These are phyloP conservation scores for Naganishia onofrii DNA, from an alignment of 768 basidiomycete genomes.

Conservation along the genomic window DNA sequence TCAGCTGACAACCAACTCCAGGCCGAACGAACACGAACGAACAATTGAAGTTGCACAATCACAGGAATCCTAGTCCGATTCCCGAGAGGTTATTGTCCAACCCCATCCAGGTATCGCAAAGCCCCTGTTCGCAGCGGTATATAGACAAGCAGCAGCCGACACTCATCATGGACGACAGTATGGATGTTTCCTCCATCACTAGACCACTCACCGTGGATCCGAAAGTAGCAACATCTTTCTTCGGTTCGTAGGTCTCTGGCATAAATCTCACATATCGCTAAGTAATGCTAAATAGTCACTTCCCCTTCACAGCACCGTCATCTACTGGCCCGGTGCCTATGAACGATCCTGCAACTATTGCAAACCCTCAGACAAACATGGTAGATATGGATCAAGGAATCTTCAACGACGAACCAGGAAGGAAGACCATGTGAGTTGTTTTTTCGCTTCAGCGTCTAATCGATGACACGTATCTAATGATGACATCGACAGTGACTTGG, in stretches of 20 bases:
- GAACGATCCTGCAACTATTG: constrained; percentile 6
- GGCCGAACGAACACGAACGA: not conserved
- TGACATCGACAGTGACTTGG: constrained; percentile 71
- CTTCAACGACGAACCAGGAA: constrained; percentile 22
- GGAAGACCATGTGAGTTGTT: constrained; percentile 30
- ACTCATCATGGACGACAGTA: constrained; percentile 2
- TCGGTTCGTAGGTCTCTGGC: not conserved
- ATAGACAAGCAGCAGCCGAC: constrained; percentile 2
- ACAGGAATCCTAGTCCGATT: not conserved
- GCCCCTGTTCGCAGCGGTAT: not conserved
- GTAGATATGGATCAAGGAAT: constrained; percentile 14
- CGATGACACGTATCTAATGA: not conserved
- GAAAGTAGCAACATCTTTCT: not conserved
- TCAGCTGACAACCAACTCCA: not conserved
- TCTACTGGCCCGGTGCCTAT: constrained; percentile 16
- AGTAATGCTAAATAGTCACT: not conserved
- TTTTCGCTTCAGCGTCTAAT: not conserved
- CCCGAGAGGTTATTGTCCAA: constrained; percentile 1
- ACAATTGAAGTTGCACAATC: not conserved
- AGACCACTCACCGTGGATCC: not conserved
- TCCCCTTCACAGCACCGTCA: not conserved
- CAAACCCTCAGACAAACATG: constrained; percentile 1
- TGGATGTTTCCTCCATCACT: not conserved
- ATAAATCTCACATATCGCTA: not conserved
- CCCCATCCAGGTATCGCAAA: not conserved